phyloP scores from a whole-genome alignment of 495 filamentous ascomycete species.

The Aspergillus carlsbadensis region DNA sequence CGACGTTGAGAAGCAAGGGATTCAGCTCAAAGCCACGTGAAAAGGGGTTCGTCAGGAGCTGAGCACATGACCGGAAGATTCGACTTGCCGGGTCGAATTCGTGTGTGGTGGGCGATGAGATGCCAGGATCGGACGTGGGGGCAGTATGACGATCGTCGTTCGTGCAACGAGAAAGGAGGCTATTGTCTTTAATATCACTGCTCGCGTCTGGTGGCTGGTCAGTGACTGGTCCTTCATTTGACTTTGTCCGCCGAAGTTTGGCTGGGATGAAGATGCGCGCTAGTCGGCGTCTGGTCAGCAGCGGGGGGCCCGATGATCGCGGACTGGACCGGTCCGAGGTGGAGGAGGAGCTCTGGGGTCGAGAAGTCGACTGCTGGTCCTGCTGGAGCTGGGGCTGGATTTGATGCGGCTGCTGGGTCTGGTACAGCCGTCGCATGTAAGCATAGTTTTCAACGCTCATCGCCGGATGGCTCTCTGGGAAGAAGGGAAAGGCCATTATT shows the following conservation, averaged over 20 bases:
- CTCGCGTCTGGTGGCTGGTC: too few relatives aligned
- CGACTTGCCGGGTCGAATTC: neutral
- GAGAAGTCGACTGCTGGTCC: neutral
- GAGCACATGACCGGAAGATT: neutral
- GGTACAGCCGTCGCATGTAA: conserved; percentile 6
- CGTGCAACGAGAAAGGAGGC: too few relatives aligned
- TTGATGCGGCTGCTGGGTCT: neutral
- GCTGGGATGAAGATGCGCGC: conserved; percentile 1
- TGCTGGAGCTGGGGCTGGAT: neutral
- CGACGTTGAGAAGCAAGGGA: conserved; percentile 2
- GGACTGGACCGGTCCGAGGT: neutral
- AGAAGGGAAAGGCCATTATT: conserved; percentile 5
- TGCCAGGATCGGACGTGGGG: too few relatives aligned
- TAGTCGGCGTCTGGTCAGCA: neutral
- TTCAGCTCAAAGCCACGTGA: conserved; percentile 2
- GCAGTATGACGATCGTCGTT: too few relatives aligned
- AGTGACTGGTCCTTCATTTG: neutral
- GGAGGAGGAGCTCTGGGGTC: neutral
- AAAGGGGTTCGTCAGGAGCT: neutral
- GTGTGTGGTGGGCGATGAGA: neutral
- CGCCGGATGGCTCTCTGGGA: neutral
- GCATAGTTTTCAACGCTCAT: conserved; percentile 2
- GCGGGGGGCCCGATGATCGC: neutral
- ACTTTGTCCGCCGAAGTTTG: neutral
- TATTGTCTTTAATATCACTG: too few relatives aligned